Evolutionary conservation across 2,329 filamentous ascomycete genomes (phyloP), one percentile per base, ranked within the genome.

Genomic region (Fusarium annulatum): DNA sequence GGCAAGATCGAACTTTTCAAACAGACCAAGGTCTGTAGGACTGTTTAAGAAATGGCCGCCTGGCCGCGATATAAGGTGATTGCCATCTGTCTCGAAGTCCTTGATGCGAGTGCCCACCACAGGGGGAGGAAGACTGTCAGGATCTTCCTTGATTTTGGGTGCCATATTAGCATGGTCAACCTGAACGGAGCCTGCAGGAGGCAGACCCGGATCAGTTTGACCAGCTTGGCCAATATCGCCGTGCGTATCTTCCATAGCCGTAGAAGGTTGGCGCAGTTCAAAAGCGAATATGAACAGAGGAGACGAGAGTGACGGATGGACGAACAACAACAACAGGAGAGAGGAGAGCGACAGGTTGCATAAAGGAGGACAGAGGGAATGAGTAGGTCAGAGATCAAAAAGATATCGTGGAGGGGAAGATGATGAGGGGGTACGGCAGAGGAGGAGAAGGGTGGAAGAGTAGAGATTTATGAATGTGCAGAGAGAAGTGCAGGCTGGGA

Each of bases 91-190:
- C 23, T 46, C 8, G 18, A 46, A 46, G 43, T 28, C 43, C 18
- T 3, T 3, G 23, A 7, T 11, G 3, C 23, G 18, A 9, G 43
- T 46, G 18, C 43, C 43, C 3, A 46, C 0, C 5, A 46, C 5
- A 3, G 3, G 43, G 43, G 2, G 43, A 2, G 43, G 23, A 9
- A 3, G 18, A 21, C 23, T 28, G 5, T 1, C 43, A 0, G 43
- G 23, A 5, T 46, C 43, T 46, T 46, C 18, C 23, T 46, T 4
- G 0, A 46, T 7, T 0, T 7, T 9, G 18, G 5, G 43, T 2
- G 23, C 43, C 23, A 46, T 46, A 14, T 9, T 46, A 46, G 43
- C 43, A 46, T 46, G 23, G 23, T 7, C 23, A 45, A 45, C 42
- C n/a, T 26, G 42, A 45, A 45, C n/a, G 23, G 42, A 4, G 7